These are phyloP conservation scores for Phytophthora crassamura DNA, from an alignment of 352 stramenopile genomes.

Conservation along the genomic window DNA sequence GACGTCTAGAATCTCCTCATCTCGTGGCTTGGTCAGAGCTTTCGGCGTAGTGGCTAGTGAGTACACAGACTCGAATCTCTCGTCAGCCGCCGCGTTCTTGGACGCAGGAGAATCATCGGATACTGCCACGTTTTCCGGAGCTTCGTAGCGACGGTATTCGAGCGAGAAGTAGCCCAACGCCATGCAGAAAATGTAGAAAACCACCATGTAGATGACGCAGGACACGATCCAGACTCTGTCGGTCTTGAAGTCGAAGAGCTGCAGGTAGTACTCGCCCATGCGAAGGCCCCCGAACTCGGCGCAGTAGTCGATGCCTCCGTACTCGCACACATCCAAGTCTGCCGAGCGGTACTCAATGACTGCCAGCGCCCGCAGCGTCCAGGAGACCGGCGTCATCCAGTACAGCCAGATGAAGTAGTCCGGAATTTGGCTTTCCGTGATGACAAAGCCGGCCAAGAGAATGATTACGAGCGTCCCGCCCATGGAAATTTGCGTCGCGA, in stretches of 20 bases:
- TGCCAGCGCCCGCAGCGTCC: constrained; percentile 45
- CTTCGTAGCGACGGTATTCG: constrained; percentile 45
- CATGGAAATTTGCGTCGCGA: constrained; percentile 55
- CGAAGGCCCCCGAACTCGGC: constrained; percentile 24
- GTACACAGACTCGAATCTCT: constrained; percentile 21
- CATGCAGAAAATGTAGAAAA: constrained; percentile 40
- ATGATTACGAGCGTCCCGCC: constrained; percentile 55
- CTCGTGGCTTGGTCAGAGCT: constrained; percentile 6
- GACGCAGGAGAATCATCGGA: neutral
- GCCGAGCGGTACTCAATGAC: constrained; percentile 52
- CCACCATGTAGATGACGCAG: constrained; percentile 45
- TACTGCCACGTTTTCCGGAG: constrained; percentile 27
- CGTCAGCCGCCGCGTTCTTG: neutral
- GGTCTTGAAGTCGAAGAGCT: constrained; percentile 46
- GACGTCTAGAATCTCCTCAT: constrained; percentile 22
- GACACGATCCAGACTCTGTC: constrained; percentile 45
- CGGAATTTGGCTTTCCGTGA: constrained; percentile 58
- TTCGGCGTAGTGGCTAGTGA: constrained; percentile 26
- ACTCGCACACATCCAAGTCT: constrained; percentile 43
- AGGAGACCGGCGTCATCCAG: constrained; percentile 66
- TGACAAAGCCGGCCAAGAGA: constrained; percentile 62
- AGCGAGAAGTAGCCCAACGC: constrained; percentile 43
- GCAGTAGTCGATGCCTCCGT: constrained; percentile 51
- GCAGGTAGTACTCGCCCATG: constrained; percentile 47
- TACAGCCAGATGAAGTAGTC: constrained; percentile 68